phyloP scores from a whole-genome alignment of 2,329 filamentous ascomycete species.

The Helotiales sp. region DNA sequence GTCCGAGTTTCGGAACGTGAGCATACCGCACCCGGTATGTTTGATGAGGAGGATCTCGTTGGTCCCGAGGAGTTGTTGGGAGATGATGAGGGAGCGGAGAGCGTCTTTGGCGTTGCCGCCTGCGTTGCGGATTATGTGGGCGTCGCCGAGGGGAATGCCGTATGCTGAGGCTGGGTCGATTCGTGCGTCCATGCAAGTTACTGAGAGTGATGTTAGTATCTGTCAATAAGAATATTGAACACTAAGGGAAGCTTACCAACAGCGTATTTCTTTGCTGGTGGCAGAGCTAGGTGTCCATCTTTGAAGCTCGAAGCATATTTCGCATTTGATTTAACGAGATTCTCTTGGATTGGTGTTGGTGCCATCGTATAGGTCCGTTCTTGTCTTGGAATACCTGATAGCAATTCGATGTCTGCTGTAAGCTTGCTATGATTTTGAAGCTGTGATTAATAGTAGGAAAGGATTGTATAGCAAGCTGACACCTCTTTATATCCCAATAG shows the following conservation, averaged over 20 bases:
- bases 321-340: slow-evolving; percentile 57
- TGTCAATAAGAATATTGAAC: slow-evolving; percentile 12
- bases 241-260: slow-evolving; percentile 47
- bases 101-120: slow-evolving; percentile 68
- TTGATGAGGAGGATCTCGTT: slow-evolving; percentile 60
- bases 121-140: slow-evolving; percentile 77
- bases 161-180: slow-evolving; percentile 68
- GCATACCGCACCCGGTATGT: slow-evolving; percentile 69
- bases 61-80: slow-evolving; percentile 76
- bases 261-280: slow-evolving; percentile 68
- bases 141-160: slow-evolving; percentile 71
- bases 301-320: slow-evolving; percentile 59
- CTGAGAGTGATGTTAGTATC: slow-evolving; percentile 34
- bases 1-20: slow-evolving; percentile 63
- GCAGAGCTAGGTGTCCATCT: slow-evolving; percentile 65
- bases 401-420: not conserved
- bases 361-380: slow-evolving; percentile 9
- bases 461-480: not conserved
- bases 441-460: not conserved
- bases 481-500: not conserved
- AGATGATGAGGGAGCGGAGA: slow-evolving; percentile 74
- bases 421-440: not conserved
- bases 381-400: not conserved
- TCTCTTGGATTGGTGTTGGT: slow-evolving; percentile 48
- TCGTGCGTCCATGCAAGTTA: slow-evolving; percentile 84